Conservation (phyloP, 2,329 filamentous ascomycete species). For the Sclerotinia spermophila region DNA sequence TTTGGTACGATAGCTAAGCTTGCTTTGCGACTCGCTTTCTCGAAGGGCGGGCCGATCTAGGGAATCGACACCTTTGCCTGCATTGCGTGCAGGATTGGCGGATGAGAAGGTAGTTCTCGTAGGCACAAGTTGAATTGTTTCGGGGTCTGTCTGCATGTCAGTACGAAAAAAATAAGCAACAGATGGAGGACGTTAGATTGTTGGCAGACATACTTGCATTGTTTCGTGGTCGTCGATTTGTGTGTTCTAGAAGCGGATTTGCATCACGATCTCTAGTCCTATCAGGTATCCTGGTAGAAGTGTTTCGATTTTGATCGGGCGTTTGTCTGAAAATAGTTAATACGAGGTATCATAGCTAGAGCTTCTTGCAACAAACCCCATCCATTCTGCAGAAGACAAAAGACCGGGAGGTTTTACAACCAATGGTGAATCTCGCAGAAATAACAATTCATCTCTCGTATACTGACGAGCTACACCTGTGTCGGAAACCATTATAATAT, state of each 20-base stretch:
- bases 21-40: slow-evolving; percentile 53
- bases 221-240: slow-evolving; percentile 49
- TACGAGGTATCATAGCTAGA: neutral
- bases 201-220: slow-evolving; percentile 49
- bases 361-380: slow-evolving; percentile 62
- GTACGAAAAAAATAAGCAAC: slow-evolving; percentile 23
- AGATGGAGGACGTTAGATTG: slow-evolving; percentile 14
- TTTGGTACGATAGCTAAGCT: slow-evolving; percentile 57
- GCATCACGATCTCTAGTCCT: slow-evolving; percentile 42
- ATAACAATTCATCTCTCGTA: slow-evolving; percentile 69
- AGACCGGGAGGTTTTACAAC: slow-evolving; percentile 71
- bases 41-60: slow-evolving; percentile 45
- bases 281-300: slow-evolving; percentile 42
- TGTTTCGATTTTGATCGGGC: slow-evolving; percentile 34
- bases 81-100: slow-evolving; percentile 54
- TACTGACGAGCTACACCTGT: slow-evolving; percentile 46
- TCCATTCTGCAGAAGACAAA: slow-evolving; percentile 89
- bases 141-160: slow-evolving; percentile 50
- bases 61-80: slow-evolving; percentile 40
- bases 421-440: slow-evolving; percentile 75
- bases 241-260: slow-evolving; percentile 33
- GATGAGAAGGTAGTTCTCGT: slow-evolving; percentile 81
- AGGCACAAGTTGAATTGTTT: slow-evolving; percentile 82
- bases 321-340: slow-evolving; percentile 32
- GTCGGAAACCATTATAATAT: slow-evolving; percentile 34